A percentile compares a stretch with the other conserved stretches of the same genome.
Evolutionary conservation across 306 rosid species (phyloP).

Genomic region (Clitoria ternatea): DNA sequence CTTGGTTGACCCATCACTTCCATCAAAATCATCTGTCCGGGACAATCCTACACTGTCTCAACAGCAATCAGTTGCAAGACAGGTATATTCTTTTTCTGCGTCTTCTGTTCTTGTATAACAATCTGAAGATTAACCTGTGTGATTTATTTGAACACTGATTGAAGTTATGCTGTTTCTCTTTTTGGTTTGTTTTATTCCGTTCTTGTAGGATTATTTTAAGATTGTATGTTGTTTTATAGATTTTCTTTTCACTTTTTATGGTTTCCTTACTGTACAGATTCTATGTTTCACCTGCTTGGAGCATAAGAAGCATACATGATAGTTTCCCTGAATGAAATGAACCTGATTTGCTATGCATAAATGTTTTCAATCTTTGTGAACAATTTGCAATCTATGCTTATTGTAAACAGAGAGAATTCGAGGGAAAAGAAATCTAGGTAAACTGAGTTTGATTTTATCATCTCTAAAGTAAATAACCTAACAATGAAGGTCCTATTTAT

Average conservation of each 20-base stretch:
- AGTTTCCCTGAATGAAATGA: neutral
- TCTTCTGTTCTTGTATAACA: neutral
- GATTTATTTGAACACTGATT: neutral
- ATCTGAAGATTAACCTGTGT: neutral
- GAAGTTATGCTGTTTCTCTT: neutral
- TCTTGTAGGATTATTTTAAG: neutral
- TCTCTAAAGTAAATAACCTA: too few species aligned
- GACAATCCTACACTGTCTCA: conserved; percentile 42
- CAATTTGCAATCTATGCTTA: neutral
- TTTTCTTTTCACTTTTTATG: conserved; percentile 2
- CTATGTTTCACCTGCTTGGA: neutral
- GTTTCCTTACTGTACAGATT: neutral
- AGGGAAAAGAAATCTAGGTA: too few species aligned
- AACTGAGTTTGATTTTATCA: too few species aligned
- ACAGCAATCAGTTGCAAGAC: conserved; percentile 57
- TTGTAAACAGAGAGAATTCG: too few species aligned
- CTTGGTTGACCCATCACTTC: conserved; percentile 63
- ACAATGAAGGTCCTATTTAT: too few species aligned
- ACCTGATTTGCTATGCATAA: neutral
- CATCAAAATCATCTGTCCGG: conserved; percentile 41
- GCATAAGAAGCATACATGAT: neutral
- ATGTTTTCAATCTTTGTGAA: neutral
- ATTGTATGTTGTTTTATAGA: neutral
- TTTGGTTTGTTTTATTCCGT: neutral
- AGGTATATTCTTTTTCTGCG: conserved; percentile 39